Evolutionary conservation across 2,329 filamentous ascomycete species (phyloP), one percentile per base, ranked within the genome.

Genomic region (Blastomyces parvus): DNA sequence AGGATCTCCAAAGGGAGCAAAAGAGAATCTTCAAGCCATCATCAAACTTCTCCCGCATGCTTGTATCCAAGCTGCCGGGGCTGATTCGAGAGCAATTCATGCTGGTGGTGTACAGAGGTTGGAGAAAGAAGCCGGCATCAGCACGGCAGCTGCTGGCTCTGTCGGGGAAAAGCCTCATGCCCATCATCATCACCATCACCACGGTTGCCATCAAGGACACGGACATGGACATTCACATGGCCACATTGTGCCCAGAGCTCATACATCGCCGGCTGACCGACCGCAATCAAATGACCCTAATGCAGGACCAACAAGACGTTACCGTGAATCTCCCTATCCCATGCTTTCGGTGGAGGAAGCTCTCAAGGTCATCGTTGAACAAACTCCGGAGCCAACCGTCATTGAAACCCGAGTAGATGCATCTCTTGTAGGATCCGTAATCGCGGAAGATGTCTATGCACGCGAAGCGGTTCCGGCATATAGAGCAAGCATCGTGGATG

Each of bases 401-500:
- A 73, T 85, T 38, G 84, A 80, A 58, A 77, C 80, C 1, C 82
- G 84, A 7, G 88, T 96, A 3, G 79, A 88, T 64, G 80, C 82
- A 42, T 76, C 77, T 1, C 78, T 97, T 0, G 84, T 93, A 0
- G 91, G 91, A 8, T 85, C 83, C 9, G 87, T 97, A 0, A 79
- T 99, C 1, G 91, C 93, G 0, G 86, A 91, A 72, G 88, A 96
- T 68, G 87, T 99, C 30, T 84, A 81, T 48, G 91, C 94, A 0
- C 78, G 78, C 3, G 93, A 97, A 73, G 85, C 88, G 8, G 94
- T 99, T 0, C 94, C 94, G 0, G 94, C 93, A 0, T 99, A 96
- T 77, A 83, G 91, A 64, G 94, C 94, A 22, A 97, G 93, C 72
- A 97, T 97, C 50, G 94, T 99, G 0, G 94, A 99, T 74, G 94